These are phyloP conservation scores for Diaporthe sp. DNA, from an alignment of 2,329 filamentous ascomycete species.

Conservation along the genomic window DNA sequence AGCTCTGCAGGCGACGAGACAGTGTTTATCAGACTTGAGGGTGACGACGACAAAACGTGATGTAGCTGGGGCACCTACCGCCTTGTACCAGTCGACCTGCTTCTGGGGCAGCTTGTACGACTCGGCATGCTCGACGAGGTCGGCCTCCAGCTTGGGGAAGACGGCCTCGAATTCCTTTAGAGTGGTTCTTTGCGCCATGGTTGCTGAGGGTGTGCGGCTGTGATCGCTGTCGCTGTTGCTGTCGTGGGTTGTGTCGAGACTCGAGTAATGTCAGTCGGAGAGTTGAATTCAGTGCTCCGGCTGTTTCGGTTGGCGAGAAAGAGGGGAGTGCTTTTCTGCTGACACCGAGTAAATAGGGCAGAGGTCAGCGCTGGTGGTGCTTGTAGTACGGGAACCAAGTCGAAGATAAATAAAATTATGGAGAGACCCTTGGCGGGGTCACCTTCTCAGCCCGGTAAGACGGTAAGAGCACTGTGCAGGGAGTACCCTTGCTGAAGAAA, in stretches of 20 bases:
- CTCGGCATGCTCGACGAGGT: constrained; percentile 83
- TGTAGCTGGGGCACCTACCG: constrained; percentile 64
- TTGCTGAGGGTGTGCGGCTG: not conserved
- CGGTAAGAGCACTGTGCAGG: not conserved
- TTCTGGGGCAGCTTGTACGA: constrained; percentile 86
- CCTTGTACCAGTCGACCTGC: constrained; percentile 88
- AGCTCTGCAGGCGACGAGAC: constrained; percentile 66
- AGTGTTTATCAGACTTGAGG: constrained; percentile 38
- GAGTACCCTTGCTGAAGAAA: not conserved
- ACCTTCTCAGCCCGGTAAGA: constrained; percentile 2
- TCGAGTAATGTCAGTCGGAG: not conserved
- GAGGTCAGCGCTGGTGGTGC: not conserved
- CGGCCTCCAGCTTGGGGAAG: constrained; percentile 88
- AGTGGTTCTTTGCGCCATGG: constrained; percentile 79
- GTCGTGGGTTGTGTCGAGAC: not conserved
- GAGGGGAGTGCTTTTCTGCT: not conserved
- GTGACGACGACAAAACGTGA: not conserved
- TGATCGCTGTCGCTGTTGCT: not conserved
- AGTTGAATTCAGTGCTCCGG: not conserved
- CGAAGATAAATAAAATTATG: constrained; percentile 33
- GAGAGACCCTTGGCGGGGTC: constrained; percentile 22
- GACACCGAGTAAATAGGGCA: constrained; percentile 1
- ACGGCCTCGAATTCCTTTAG: constrained; percentile 90
- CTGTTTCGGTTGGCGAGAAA: not conserved
- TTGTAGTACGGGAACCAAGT: not conserved